These are phyloP conservation scores for Coniella vitis DNA, from an alignment of 2,329 filamentous ascomycete genomes.

Conservation along the genomic window DNA sequence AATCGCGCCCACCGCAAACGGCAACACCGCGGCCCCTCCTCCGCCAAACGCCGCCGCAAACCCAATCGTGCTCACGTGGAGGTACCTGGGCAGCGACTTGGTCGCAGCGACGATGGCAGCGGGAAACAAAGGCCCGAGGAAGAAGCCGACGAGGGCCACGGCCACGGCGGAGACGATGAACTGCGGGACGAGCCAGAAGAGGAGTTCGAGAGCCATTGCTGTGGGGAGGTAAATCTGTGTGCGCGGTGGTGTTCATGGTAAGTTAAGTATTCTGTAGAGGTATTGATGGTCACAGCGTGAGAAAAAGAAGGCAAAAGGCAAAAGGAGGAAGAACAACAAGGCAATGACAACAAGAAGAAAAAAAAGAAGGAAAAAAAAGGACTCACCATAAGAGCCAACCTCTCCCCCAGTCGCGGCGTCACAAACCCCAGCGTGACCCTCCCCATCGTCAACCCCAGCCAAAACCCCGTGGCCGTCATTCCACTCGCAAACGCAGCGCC, in stretches of 20 bases:
- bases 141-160: slow-evolving; percentile 68
- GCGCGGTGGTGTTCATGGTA: slow-evolving; percentile 16
- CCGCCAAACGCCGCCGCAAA: slow-evolving; percentile 73
- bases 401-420: slow-evolving; percentile 65
- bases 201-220: slow-evolving; percentile 58
- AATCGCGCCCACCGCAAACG: slow-evolving; percentile 60
- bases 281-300: too few species aligned
- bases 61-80: slow-evolving; percentile 73
- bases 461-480: slow-evolving; percentile 73
- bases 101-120: slow-evolving; percentile 64
- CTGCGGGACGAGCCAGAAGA: slow-evolving; percentile 77
- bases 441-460: slow-evolving; percentile 71
- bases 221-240: slow-evolving; percentile 55
- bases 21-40: slow-evolving; percentile 60
- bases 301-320: too few species aligned
- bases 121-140: slow-evolving; percentile 72
- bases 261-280: too few species aligned
- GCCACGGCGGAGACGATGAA: slow-evolving; percentile 70
- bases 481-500: slow-evolving; percentile 62
- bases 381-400: slow-evolving; percentile 41
- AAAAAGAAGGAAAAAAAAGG: background rate
- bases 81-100: slow-evolving; percentile 58
- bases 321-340: too few species aligned
- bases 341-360: too few species aligned
- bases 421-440: slow-evolving; percentile 66